Conservation (phyloP, 2,329 filamentous ascomycete species). For the Colletotrichum limetticola region DNA sequence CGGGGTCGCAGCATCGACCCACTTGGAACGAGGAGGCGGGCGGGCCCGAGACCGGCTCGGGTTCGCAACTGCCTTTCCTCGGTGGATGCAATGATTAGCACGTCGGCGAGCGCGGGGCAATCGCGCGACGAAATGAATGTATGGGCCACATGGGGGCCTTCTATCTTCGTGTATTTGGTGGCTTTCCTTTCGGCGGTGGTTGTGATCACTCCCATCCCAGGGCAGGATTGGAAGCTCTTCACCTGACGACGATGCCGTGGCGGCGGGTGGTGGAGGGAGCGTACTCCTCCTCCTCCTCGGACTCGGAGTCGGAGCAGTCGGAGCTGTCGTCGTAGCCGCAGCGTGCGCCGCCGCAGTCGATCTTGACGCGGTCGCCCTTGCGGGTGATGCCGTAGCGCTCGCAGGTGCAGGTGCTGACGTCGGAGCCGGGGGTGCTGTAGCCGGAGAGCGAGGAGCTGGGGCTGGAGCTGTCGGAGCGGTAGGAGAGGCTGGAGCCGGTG, state of each 20-base stretch:
- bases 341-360: slow-evolving; percentile 91
- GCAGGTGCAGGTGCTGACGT: slow-evolving; percentile 86
- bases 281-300: slow-evolving; percentile 64
- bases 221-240: slow-evolving; percentile 16
- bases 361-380: slow-evolving; percentile 91
- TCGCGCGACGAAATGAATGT: slow-evolving; percentile 45
- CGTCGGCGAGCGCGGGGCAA: slow-evolving; percentile 23
- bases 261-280: slow-evolving; percentile 66
- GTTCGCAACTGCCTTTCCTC: slow-evolving; percentile 41
- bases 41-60: slow-evolving; percentile 58
- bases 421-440: slow-evolving; percentile 82
- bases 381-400: slow-evolving; percentile 97
- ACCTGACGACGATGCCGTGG: slow-evolving; percentile 70
- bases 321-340: slow-evolving; percentile 84
- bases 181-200: background rate
- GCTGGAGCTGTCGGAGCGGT: slow-evolving; percentile 78
- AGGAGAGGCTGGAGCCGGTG: slow-evolving; percentile 75
- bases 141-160: slow-evolving; percentile 40
- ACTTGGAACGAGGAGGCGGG: slow-evolving; percentile 43
- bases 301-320: slow-evolving; percentile 70
- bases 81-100: slow-evolving; percentile 33
- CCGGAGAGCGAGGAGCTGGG: slow-evolving; percentile 79
- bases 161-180: slow-evolving; percentile 26
- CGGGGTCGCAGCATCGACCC: slow-evolving; percentile 67
- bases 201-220: slow-evolving; percentile 17